Base-by-base conservation (phyloP, 495 filamentous ascomycete species). In the Saxophila tyrrhenica region DNA sequence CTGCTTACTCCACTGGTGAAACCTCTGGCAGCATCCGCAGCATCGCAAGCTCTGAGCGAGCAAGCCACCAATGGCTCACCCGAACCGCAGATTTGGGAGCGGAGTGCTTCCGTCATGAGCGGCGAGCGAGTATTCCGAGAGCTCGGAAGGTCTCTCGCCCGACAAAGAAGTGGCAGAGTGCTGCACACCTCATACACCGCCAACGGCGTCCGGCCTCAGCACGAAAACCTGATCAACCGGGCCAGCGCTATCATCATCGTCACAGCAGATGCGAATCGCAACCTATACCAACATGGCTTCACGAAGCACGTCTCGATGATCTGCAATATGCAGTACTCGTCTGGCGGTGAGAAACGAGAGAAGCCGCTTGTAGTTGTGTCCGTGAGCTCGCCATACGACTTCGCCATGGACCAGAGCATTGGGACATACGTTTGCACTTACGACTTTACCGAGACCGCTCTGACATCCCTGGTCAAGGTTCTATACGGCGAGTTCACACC, bases 301-400 rank as follows among this genome's bases (percentile, higher is more conserved):
- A 86, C 89, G 23, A 95, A 94, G 65, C 89, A 95, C 59, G 84
- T 94, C 22, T 81, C 87, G n/a, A 89, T 90, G 83, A 89, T 94
- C 67, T 94, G 89, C 67, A 89, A 86, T 67, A 84, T 83, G 23
- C 75, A 79, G 50, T 75, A 72, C 47, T 72, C 74, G 10, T 64
- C 71, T 8, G 67, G 76, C 7, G 78, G 77, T 2, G 78, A 83
- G 54, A 75, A 73, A 52, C 65, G 69, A 7, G 79, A 80, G 60
- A 83, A 80, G 62, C 81, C 81, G 5, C 69, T 95, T 25, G 75
- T 94, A 39, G 89, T 94, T 25, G 82, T 94, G n/a, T 81, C 87
- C 2, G 87, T 89, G 50, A 94, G 87, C 67, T 94, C 88, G 8
- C 89, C 89, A 0, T 95, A 94, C 67, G 89, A 95, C 66, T 95